Evolutionary conservation across 2,329 filamentous ascomycete species (phyloP).

Genomic region (Alternaria angustiovoidea): DNA sequence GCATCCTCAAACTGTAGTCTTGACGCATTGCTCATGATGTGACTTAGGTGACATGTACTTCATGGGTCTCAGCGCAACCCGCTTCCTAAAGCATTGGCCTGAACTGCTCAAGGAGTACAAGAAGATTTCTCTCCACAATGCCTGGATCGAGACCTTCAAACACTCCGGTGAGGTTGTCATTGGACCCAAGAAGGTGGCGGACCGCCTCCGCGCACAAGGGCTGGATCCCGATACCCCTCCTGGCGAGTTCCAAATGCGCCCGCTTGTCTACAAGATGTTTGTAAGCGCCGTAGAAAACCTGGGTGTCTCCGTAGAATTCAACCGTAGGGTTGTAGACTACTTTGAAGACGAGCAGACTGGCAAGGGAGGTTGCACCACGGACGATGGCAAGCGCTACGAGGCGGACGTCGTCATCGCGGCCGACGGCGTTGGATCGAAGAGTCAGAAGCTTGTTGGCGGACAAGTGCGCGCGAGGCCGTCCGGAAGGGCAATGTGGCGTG

Average conservation of each 20-base stretch:
- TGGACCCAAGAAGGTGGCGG: constrained; percentile 58
- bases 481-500: constrained; percentile 52
- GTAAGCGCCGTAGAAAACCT: constrained; percentile 58
- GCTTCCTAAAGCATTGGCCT: constrained; percentile 65
- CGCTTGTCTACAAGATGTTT: constrained; percentile 65
- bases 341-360: constrained; percentile 53
- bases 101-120: constrained; percentile 62
- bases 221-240: constrained; percentile 60
- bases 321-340: constrained; percentile 54
- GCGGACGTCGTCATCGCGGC: constrained; percentile 53
- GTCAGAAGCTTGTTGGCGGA: constrained; percentile 55
- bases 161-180: constrained; percentile 61
- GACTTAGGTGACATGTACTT: constrained; percentile 66
- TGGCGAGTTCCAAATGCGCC: constrained; percentile 65
- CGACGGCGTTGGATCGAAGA: constrained; percentile 56
- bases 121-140: constrained; percentile 61
- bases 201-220: constrained; percentile 57
- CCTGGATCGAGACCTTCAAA: constrained; percentile 65
- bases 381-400: constrained; percentile 54
- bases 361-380: constrained; percentile 46
- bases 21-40: constrained; percentile 11
- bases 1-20: constrained; percentile 11
- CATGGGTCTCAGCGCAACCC: constrained; percentile 65
- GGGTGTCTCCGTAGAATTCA: constrained; percentile 55
- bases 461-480: constrained; percentile 53